A percentile compares a stretch with the other conserved stretches of the same genome.
phyloP scores from a whole-genome alignment of 106 monocot species.

The Apostasia shenzhenica region DNA sequence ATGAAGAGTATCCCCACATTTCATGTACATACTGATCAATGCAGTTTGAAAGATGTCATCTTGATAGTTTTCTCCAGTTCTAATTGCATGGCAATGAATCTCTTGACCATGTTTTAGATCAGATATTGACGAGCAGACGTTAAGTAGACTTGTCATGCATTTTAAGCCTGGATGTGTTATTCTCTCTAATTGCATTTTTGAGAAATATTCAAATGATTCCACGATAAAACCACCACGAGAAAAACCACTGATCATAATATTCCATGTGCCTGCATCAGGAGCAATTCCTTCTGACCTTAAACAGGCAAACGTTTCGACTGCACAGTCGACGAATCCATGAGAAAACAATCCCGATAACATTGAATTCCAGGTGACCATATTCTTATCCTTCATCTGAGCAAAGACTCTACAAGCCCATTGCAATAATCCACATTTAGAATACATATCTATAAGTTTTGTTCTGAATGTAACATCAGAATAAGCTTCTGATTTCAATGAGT shows the following conservation, averaged over 20 bases:
- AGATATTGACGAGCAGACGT: constrained; percentile 22
- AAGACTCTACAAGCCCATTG: constrained; percentile 22
- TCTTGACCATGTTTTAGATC: constrained; percentile 28
- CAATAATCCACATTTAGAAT: constrained; percentile 23
- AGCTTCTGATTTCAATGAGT: constrained; percentile 16
- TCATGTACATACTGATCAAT: constrained; percentile 36
- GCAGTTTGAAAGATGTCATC: constrained; percentile 30
- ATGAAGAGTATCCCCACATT: constrained; percentile 20
- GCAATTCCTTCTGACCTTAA: constrained; percentile 14
- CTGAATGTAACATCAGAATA: constrained; percentile 17
- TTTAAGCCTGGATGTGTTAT: constrained; percentile 1
- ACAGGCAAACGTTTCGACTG: constrained; percentile 13
- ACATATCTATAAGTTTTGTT: constrained; percentile 30
- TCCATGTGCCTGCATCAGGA: constrained; percentile 30
- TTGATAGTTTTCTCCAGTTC: constrained; percentile 6
- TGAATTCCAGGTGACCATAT: constrained; percentile 34
- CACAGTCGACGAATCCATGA: constrained; percentile 9
- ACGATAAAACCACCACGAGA: constrained; percentile 8
- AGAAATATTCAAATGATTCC: constrained; percentile 26
- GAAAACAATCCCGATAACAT: constrained; percentile 31
- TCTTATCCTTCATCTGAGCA: constrained; percentile 14
- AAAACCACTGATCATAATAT: constrained; percentile 28
- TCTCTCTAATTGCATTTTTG: constrained; percentile 15
- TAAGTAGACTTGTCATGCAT: constrained; percentile 28
- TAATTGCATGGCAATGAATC: constrained; percentile 24